Evolutionary conservation across 1,284 basidiomycete genomes (phyloP), one percentile per base, ranked within the genome.

Genomic region (Amylostereum areolatum): DNA sequence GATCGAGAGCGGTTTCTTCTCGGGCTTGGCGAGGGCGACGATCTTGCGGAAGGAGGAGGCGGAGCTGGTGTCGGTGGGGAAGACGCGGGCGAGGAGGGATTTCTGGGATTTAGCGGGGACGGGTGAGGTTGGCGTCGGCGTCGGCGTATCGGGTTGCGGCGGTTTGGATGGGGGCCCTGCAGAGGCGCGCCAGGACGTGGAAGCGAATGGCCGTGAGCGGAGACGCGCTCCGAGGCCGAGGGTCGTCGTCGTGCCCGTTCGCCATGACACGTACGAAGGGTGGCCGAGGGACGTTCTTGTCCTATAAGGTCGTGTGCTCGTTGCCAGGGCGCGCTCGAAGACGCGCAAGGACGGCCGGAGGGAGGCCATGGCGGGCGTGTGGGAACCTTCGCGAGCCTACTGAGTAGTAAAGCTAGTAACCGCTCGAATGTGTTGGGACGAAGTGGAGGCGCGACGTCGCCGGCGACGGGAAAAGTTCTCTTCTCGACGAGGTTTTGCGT

Each of bases 11-110:
- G 85, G 81, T 57, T 81, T 87, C 57, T 72, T 74, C 68, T 96
- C 93, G 0, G 91, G 87, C 56, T 73, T 81, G 0, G 92, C 91
- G 28, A 97, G 79, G 2, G 83, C 67, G 7, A 85, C 57, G 29
- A 94, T 82, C 64, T 92, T 92, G 51, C 75, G 69, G 52, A 94
- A 76, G 0, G 84, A 89, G 0, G 86, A 83, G 11, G 70, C 62
- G 43, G 43, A 29, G 7, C 45, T 12, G 18, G 6, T 24, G 6
- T 43, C 30, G 8, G 24, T 10, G n/a, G 41, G 33, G 8, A n/a
- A 8, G 33, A 35, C 8, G 8, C 33, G 27, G 25, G 25, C n/a
- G 41, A 43, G 27, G 24, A 43, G 30, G 4, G 41, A 28, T 24
- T 28, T 12, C 24, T 28, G 41, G 6, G 41, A 43, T 6, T 28